Evolutionary conservation across 2,329 filamentous ascomycete genomes (phyloP), one percentile per base, ranked within the genome.

Genomic region (Sporothrix variecibatus): DNA sequence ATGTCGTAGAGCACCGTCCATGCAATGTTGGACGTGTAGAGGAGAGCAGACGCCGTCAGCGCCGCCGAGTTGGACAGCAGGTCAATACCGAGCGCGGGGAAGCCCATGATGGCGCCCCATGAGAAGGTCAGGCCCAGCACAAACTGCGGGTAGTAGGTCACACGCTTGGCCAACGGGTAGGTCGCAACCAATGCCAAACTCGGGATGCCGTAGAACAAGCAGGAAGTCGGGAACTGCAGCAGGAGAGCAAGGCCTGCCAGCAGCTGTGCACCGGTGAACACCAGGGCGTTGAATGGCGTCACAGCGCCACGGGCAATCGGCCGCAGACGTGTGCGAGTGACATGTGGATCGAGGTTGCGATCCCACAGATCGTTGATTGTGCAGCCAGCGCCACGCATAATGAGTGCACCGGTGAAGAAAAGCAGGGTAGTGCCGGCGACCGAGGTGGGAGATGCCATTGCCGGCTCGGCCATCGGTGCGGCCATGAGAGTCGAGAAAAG

Each of bases 301-400:
- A 97, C 85, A 71, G 94, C 94, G 46, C 92, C 88, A 15, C 94
- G 89, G 0, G 94, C 94, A 75, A 97, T 92, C 2, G 94, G 94
- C 20, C 94, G 91, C 43, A 94, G 85, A 17, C 91, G 89, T 6
- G 93, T 97, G 67, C 94, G 89, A 1, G 88, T 83, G 17, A 97
- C 94, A 76, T 94, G 89, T 7, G 92, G 91, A 82, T 97, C 94
- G 20, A 97, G 90, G 78, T 96, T 93, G 72, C 93, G 90, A 82
- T 97, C 94, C 92, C 94, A 95, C 70, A 97, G 89, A 81, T 97
- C 94, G 81, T 97, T 97, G 83, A 97, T 94, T 23, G 92, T 92
- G 82, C 94, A 97, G 71, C 94, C 94, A 26, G 94, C 93, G 68
- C 94, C 93, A 75, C 94, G 92, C 93, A 97, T 96, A 77, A 97